Base-by-base conservation (phyloP, 495 filamentous ascomycete genomes). In the Cercophora sp. region DNA sequence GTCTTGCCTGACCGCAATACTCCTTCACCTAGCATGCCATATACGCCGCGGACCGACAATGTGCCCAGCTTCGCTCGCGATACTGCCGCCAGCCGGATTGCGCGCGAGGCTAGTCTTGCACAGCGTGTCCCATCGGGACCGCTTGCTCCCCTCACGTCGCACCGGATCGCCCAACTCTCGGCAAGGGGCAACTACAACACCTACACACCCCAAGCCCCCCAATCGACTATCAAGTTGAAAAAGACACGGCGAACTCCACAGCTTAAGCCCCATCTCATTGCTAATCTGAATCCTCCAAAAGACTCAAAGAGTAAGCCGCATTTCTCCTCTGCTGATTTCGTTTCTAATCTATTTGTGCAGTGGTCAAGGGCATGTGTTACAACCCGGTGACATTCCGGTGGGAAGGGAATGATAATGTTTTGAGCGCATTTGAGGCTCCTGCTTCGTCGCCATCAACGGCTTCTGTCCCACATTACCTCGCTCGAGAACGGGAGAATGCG, bases 341-440 rank as follows among this genome's bases (percentile, higher is more conserved):
- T 39, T 52, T 41, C 25, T 35, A 58, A 48, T 48, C n/a, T 35
- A 34, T 13, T 25, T 37, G 23, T 44, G 49, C 64, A 91, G 91
- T 84, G 57, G 79, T 95, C 50, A 90, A 93, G 60, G 93, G 91
- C 46, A 98, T 98, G 93, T 85, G 79, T 25, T 98, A 94, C 69
- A 98, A 98, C 63, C 88, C 93, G 1, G 65, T 68, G 13, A 85
- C 85, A 1, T 91, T 84, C 61, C 80, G 83, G 23, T 98, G 94
- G 93, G 93, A 97, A 72, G 93, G 93, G 32, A 98, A 98, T 59
- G 93, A 97, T 64, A 90, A 89, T 48, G 80, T 80, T 11, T 72
- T 96, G 18, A 76, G 75, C 34, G 81, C 83, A 9, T 97, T 97
- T 65, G 88, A 93, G 24, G 62, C 69, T 4, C 70, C 70, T 56